Base-by-base conservation (phyloP, 768 basidiomycete species). In the Cubamyces sp. region DNA sequence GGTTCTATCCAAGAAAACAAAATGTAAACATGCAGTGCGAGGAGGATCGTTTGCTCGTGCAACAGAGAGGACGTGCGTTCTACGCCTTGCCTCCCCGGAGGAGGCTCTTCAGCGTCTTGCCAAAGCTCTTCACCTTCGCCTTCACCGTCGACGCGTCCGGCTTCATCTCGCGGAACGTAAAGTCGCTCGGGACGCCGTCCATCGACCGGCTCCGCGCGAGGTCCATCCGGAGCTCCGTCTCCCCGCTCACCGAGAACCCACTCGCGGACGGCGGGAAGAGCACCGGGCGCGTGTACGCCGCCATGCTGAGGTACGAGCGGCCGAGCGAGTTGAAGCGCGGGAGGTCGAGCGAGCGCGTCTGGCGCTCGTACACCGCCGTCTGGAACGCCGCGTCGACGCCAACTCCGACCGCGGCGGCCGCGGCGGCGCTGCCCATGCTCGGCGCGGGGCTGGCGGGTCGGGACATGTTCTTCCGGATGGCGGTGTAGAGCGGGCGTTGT, bases 191-290 rank as follows among this genome's bases (percentile, higher is more conserved):
- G 3, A 55, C 60, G 42, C 64, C 64, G 42, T 70, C 66, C 51
- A 65, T 60, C 8, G 66, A 66, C 18, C 68, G 65, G 34, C 68
- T 62, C 25, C 69, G 61, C 21, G 69, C 69, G 19, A 73, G 67
- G 45, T 65, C 67, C 68, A 71, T 71, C 21, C 69, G 65, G 45
- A 71, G 57, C 66, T 73, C 72, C 23, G 67, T 67, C 61, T 70
- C 72, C n/a, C 70, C 72, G 56, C 68, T 71, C 28, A 71, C 45
- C 15, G 72, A 71, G 57, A 62, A 71, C 3, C 72, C 72, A 25
- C 45, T 63, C 19, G 64, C 55, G 53, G 57, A 49, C 7, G 59
- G 41, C 26, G 66, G 54, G 49, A 55, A 53, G 42, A 49, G 34
- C 34, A 42, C 43, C 3, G 57, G 56, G 47, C 56, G 59, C 28